Conservation (phyloP, 345 rosid species). For the Erysimum cheiranthoides region DNA sequence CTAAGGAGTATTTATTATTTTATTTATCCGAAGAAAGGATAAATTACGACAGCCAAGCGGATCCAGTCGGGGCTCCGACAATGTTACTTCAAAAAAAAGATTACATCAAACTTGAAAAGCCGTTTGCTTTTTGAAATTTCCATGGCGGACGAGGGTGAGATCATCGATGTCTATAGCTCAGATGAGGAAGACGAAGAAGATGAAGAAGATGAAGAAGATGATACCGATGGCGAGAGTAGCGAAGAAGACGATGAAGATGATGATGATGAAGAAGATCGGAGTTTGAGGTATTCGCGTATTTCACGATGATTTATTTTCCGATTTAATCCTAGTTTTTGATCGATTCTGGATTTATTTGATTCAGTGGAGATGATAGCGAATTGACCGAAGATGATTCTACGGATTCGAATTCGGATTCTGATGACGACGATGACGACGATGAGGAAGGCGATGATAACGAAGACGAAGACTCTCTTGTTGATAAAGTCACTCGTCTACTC, state of each 20-base stretch:
- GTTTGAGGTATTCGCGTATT: conserved; percentile 39
- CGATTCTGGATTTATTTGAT: conserved; percentile 16
- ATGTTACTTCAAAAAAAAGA: background rate
- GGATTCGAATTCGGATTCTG: conserved; percentile 37
- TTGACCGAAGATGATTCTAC: conserved; percentile 38
- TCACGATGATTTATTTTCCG: background rate
- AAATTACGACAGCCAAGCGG: conserved; percentile 8
- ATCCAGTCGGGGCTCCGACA: conserved; percentile 35
- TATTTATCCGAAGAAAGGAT: too few relatives aligned
- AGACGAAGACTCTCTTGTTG: conserved; percentile 51
- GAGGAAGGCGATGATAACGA: conserved; percentile 42
- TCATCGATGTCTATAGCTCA: conserved; percentile 11
- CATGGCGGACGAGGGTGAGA: conserved; percentile 42
- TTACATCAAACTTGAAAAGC: conserved; percentile 7
- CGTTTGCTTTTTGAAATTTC: conserved; percentile 37
- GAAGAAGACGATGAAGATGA: conserved; percentile 34
- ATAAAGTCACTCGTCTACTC: conserved; percentile 52
- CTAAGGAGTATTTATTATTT: too few relatives aligned
- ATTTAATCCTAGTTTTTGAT: background rate
- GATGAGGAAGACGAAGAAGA: conserved; percentile 41
- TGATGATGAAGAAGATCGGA: conserved; percentile 37
- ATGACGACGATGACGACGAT: conserved; percentile 22
- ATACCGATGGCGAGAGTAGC: background rate
- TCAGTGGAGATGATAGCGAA: conserved; percentile 39
- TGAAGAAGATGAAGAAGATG: conserved; percentile 25